Evolutionary conservation across 306 rosid species (phyloP), one percentile per base, ranked within the genome.

Genomic region (Sophora flavescens): DNA sequence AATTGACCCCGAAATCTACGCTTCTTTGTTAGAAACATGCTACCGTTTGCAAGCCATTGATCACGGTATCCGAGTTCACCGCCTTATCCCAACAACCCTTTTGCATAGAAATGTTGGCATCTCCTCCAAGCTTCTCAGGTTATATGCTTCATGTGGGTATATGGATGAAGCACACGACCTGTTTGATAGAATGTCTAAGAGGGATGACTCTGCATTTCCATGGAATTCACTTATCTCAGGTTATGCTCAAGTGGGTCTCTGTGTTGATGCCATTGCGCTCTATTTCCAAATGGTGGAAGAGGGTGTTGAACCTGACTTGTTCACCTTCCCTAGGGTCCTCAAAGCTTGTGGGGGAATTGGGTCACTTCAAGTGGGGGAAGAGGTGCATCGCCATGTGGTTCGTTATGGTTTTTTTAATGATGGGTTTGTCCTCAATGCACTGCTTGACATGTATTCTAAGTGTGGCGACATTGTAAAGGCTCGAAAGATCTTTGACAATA

Each of bases 241-340:
- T 6, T 90, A 92, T 74, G 85, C 96, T 3, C 91, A 90, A 67
- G 22, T 78, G 75, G 91, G 96, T 3, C 63, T 81, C 22, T 76
- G 74, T 65, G 90, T 90, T 78, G 97, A 95, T 67, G 97, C 98
- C 15, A 76, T 90, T 77, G 98, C 98, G 2, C 83, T 95, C 32
- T 95, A 92, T 83, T 95, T 95, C 32, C 97, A 95, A 73, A 90
- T 92, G 97, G 93, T 85, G 81, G 97, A 95, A 76, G 93, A 90
- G 45, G 90, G 90, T 58, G 85, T 90, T 54, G 84, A 90, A 63
- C 91, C 95, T 0, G 97, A 95, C 53, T 18, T 75, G 52, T 95
- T 84, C 70, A 92, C 97, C 0, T 92, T 94, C 80, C 96, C 96
- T 30, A 80, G 90, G 3, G 97, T 89, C 78, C 74, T 95, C 48